Evolutionary conservation across 164 flowering plant species (phyloP).

Genomic region (Akebia trifoliata): DNA sequence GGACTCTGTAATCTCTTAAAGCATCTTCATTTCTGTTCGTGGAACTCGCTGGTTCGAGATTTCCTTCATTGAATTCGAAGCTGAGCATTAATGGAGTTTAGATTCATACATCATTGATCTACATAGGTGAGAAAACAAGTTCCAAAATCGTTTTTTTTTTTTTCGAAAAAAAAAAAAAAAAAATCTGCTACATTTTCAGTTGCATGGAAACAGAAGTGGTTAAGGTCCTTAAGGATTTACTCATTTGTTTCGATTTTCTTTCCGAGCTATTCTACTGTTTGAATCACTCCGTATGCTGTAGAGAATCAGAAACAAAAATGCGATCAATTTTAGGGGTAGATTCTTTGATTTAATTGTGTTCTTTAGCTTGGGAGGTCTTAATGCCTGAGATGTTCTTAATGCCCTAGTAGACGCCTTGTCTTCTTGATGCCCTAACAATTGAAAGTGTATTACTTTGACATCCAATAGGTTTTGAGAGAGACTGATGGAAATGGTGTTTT

Average conservation of each 20-base stretch:
- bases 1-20: neutral
- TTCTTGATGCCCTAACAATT: no score
- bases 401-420: neutral
- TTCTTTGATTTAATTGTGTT: neutral
- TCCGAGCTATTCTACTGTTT: neutral
- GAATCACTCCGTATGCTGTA: neutral
- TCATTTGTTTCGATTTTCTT: neutral
- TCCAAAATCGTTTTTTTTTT: neutral
- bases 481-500: no score
- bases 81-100: slow-evolving; percentile 5
- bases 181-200: neutral
- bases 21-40: neutral
- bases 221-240: neutral
- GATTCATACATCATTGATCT: neutral
- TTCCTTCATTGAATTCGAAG: neutral
- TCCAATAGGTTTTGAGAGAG: no score
- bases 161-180: neutral
- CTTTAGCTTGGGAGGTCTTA: neutral
- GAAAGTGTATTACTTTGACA: no score
- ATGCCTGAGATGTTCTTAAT: neutral
- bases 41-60: neutral
- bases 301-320: neutral
- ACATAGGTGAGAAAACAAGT: slow-evolving; percentile 1
- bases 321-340: no score
- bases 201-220: no score